Evolutionary conservation across 805 yeast species (phyloP), one percentile per base, ranked within the genome.

Genomic region (Ogataea trehaloabstinens): DNA sequence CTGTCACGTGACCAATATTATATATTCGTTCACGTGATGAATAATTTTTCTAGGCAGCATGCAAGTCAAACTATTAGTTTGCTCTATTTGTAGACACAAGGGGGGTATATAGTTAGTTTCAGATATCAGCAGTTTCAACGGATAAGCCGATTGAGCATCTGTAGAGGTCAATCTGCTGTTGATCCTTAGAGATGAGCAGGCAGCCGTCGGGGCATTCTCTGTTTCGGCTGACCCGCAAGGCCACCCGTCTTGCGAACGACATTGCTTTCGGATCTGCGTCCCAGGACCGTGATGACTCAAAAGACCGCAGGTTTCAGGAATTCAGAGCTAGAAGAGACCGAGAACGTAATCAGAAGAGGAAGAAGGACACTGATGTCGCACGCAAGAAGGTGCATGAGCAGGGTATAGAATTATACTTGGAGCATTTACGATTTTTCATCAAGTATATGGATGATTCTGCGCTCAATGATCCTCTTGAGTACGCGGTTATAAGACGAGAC

Each of bases 361-460:
- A 40, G 13, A 16, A 40, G 8, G 48, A 53, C 21, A 19, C 51
- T 8, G 47, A 46, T 4, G 37, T 35, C 19, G 18, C 51, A 6
- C 34, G 40, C 7, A 44, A 44, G 21, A 30, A 49, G 22, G 29
- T 53, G 10, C 42, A 39, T n/a, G 53, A 49, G 21, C 48, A 43
- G 30, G 48, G 52, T 4, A 35, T 51, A 38, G 53, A 53, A 21
- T 40, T 44, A 3, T 61, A 60, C 34, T 33, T 60, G 12, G 62
- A 59, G 10, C 60, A 54, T 34, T 45, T 61, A 13, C 47, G 57
- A 24, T 58, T 61, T 29, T 59, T 61, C 35, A 25, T 53, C 24
- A 54, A 60, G 31, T 60, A 56, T 30, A 55, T 56, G 58, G 58
- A 60, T 34, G 61, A 61, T n/a, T 42, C 63, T 8, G 62, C 55